phyloP scores from a whole-genome alignment of 1,139 yeast species.

The Debaryomyces udenii region DNA sequence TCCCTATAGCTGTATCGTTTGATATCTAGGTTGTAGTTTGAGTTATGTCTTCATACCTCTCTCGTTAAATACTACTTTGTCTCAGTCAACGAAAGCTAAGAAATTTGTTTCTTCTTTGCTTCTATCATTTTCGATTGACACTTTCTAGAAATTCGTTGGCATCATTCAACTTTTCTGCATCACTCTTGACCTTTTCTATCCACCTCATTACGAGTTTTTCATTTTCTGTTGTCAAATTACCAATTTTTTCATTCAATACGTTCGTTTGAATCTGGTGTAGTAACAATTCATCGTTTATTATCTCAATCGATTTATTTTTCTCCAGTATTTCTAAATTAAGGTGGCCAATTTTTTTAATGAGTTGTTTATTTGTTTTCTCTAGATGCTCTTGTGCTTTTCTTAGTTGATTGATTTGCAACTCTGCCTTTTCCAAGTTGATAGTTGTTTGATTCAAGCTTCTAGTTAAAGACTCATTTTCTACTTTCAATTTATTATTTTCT shows the following conservation, averaged over 20 bases:
- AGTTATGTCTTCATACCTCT: too few relatives aligned
- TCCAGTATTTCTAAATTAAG: constrained; percentile 53
- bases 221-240: constrained; percentile 42
- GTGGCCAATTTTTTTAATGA: constrained; percentile 35
- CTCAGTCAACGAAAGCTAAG: too few relatives aligned
- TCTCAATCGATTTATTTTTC: constrained; percentile 59
- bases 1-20: too few relatives aligned
- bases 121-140: constrained; percentile 4
- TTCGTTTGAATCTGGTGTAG: constrained; percentile 73
- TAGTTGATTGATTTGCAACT: constrained; percentile 18
- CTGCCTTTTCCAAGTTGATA: constrained; percentile 26
- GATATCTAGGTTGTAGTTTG: too few relatives aligned
- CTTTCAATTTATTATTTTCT: constrained; percentile 11
- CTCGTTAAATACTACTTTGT: too few relatives aligned
- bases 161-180: constrained; percentile 63
- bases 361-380: constrained; percentile 24
- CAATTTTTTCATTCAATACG: constrained; percentile 42
- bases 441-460: constrained; percentile 29
- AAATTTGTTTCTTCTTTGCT: too few relatives aligned
- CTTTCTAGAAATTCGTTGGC: constrained; percentile 42
- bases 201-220: constrained; percentile 58
- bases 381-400: constrained; percentile 20
- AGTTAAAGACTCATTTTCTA: constrained; percentile 23
- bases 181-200: constrained; percentile 59
- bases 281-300: constrained; percentile 70